A percentile compares a stretch with the other conserved stretches of the same genome.
Conservation (phyloP, 768 basidiomycete species). For the Lactarius evosmus region DNA sequence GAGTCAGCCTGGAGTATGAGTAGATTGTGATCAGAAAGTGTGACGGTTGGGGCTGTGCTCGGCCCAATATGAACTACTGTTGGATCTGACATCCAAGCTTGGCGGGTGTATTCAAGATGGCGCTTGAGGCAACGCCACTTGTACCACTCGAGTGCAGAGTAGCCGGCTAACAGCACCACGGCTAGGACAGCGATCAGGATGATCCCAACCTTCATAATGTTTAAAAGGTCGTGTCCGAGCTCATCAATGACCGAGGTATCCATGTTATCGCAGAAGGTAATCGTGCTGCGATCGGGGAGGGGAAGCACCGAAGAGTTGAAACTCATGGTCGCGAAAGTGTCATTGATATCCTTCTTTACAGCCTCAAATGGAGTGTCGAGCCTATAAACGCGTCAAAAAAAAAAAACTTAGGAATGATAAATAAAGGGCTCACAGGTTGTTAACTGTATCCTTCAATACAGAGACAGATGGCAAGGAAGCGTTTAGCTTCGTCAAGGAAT, state of each 20-base stretch:
- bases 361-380: conserved; percentile 86
- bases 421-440: conserved; percentile 55
- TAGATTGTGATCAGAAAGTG: conserved; percentile 72
- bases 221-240: conserved; percentile 73
- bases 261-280: conserved; percentile 73
- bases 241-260: conserved; percentile 87
- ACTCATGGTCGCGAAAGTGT: conserved; percentile 69
- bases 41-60: conserved; percentile 46
- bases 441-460: conserved; percentile 65
- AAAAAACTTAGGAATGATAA: neutral
- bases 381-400: conserved; percentile 37
- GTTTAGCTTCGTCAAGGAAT: conserved; percentile 74
- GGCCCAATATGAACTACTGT: conserved; percentile 47
- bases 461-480: conserved; percentile 72
- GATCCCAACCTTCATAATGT: conserved; percentile 74
- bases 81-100: conserved; percentile 75
- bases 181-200: conserved; percentile 69
- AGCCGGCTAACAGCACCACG: conserved; percentile 67
- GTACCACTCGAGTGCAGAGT: conserved; percentile 84
- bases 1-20: conserved; percentile 68
- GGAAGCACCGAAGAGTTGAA: conserved; percentile 75
- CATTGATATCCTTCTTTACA: conserved; percentile 85
- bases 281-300: conserved; percentile 62
- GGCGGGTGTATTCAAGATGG: conserved; percentile 66
- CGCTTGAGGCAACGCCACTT: conserved; percentile 72